Evolutionary conservation across 495 filamentous ascomycete genomes (phyloP).

Genomic region (Pseudoneurospora amorphoporcata): DNA sequence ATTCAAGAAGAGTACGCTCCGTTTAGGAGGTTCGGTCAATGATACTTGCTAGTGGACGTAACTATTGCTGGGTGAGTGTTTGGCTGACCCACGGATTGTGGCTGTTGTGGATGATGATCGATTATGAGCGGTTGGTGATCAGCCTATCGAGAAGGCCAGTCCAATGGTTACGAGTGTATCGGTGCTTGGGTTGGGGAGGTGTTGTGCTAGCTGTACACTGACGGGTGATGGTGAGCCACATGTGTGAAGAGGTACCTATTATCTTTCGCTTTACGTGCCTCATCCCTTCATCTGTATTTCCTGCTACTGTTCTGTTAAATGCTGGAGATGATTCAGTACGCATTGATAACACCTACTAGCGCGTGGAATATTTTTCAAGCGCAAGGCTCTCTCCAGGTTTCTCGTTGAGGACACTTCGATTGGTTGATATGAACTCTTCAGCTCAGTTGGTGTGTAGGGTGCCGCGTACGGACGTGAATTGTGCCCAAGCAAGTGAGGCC

Average conservation of each 20-base stretch:
- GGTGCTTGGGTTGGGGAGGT: background rate
- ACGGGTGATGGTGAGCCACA: background rate
- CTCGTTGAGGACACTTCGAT: background rate
- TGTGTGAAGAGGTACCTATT: background rate
- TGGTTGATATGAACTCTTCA: background rate
- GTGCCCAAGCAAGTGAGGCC: background rate
- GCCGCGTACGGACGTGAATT: background rate
- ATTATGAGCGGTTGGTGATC: background rate
- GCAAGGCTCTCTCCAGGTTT: background rate
- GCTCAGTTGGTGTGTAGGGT: background rate
- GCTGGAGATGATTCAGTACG: background rate
- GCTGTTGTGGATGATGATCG: background rate
- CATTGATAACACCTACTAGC: background rate
- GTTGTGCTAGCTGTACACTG: background rate
- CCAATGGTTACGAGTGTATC: background rate
- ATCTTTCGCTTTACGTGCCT: too few species aligned
- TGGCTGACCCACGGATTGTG: background rate
- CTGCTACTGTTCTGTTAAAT: background rate
- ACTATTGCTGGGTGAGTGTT: background rate
- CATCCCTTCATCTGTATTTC: background rate
- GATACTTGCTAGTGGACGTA: background rate
- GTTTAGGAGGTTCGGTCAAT: background rate
- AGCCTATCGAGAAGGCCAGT: background rate
- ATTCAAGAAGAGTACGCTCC: background rate
- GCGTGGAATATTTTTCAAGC: background rate